These are phyloP conservation scores for Cladosporium sp. DNA, from an alignment of 2,329 filamentous ascomycete genomes.

Conservation along the genomic window DNA sequence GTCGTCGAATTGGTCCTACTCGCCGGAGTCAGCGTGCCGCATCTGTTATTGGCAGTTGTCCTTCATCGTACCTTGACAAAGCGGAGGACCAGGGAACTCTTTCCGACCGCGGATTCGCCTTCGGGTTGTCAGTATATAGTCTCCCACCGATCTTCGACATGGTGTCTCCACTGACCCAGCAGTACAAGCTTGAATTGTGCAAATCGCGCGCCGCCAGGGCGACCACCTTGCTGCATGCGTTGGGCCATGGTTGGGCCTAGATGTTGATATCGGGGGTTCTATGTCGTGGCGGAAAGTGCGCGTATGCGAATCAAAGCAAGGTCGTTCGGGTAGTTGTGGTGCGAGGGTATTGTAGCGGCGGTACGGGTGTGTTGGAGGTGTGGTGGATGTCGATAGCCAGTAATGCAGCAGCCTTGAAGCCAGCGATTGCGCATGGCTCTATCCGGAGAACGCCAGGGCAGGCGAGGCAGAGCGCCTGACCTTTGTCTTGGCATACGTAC, in stretches of 20 bases:
- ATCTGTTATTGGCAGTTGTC: neutral
- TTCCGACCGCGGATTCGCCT: slow-evolving; percentile 99
- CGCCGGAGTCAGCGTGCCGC: neutral
- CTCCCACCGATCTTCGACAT: neutral
- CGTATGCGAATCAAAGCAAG: neutral
- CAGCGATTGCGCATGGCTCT: neutral
- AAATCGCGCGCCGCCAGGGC: slow-evolving; percentile 68
- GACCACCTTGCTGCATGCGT: slow-evolving; percentile 69
- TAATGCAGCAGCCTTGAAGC: slow-evolving; percentile 11
- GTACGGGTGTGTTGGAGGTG: neutral
- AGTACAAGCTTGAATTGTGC: slow-evolving; percentile 99
- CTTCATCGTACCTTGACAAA: slow-evolving; percentile 79
- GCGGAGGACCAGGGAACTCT: slow-evolving; percentile 96
- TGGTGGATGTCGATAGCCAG: neutral
- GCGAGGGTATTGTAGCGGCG: neutral
- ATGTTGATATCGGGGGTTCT: neutral
- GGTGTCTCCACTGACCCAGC: slow-evolving; percentile 59
- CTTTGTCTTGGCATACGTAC: slow-evolving; percentile 6
- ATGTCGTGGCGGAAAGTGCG: neutral
- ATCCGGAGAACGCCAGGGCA: neutral
- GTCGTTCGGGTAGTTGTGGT: neutral
- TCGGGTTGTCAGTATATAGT: slow-evolving; percentile 34
- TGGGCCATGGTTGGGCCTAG: slow-evolving; percentile 64
- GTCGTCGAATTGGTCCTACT: slow-evolving; percentile 97
- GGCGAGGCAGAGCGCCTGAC: neutral